Percentiles rank a stretch among this genome's conserved stretches.
Evolutionary conservation across 345 rosid genomes (phyloP).

Genomic region (Gossypium arboreum): DNA sequence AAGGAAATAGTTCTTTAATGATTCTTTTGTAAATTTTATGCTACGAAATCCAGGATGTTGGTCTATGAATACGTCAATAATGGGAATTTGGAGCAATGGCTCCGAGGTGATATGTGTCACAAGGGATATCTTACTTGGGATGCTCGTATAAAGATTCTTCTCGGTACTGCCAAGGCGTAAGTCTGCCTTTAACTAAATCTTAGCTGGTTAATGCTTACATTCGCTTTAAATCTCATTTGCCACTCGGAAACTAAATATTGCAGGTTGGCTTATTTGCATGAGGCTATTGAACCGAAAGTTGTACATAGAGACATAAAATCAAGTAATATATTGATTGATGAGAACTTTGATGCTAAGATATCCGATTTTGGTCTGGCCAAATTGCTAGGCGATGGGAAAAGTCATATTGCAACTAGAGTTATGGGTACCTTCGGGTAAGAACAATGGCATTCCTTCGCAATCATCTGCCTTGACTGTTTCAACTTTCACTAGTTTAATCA

Average conservation of each 20-base stretch:
- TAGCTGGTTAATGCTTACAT: background rate
- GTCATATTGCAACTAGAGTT: slow-evolving; percentile 84
- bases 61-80: slow-evolving; percentile 88
- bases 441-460: slow-evolving; percentile 11
- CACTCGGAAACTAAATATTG: slow-evolving; percentile 13
- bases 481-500: background rate
- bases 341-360: slow-evolving; percentile 76
- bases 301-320: slow-evolving; percentile 98
- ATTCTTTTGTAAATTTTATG: slow-evolving; percentile 1
- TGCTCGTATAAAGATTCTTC: slow-evolving; percentile 75
- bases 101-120: slow-evolving; percentile 73
- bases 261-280: slow-evolving; percentile 89
- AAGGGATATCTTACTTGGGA: slow-evolving; percentile 91
- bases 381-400: slow-evolving; percentile 83
- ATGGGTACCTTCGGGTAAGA: slow-evolving; percentile 99
- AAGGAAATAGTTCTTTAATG: background rate
- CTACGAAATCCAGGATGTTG: slow-evolving; percentile 46
- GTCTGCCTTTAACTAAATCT: slow-evolving; percentile 16
- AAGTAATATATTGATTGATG: slow-evolving; percentile 86
- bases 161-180: slow-evolving; percentile 96
- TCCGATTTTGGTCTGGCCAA: slow-evolving; percentile 97
- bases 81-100: slow-evolving; percentile 96
- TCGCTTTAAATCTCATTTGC: slow-evolving; percentile 13
- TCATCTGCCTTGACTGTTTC: slow-evolving; percentile 5
- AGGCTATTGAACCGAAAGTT: slow-evolving; percentile 98